phyloP scores from a whole-genome alignment of 371 early-diverging fungal genomes.

The Mortierella sp. region DNA sequence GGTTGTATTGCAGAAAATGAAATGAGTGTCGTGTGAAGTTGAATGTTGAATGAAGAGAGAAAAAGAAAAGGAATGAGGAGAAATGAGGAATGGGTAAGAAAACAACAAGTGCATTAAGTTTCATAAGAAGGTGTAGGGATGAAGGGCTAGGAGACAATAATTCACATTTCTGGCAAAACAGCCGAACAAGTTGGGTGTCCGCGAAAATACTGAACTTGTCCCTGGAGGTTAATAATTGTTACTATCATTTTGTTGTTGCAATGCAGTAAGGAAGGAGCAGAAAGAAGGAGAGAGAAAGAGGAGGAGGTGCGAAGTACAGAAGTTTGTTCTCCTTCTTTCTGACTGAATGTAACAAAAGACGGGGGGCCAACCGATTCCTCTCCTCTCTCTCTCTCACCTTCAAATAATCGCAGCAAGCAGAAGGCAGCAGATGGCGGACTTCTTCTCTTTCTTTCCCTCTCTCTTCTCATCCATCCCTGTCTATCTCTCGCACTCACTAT shows the following conservation, averaged over 20 bases:
- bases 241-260: neutral
- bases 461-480: neutral
- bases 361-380: slow-evolving; percentile 4
- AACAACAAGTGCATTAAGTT: neutral
- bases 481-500: neutral
- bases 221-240: neutral
- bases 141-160: neutral
- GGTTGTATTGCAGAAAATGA: neutral
- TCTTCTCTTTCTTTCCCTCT: neutral
- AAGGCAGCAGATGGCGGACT: neutral
- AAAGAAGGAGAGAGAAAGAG: slow-evolving; percentile 1
- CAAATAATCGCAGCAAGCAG: neutral
- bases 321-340: neutral
- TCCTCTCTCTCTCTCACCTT: slow-evolving; percentile 2
- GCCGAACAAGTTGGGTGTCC: neutral
- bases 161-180: neutral
- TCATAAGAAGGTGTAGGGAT: neutral
- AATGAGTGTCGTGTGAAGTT: neutral
- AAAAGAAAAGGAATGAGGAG: neutral
- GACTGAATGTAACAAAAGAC: neutral
- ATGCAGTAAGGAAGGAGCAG: neutral
- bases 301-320: neutral
- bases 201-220: neutral
- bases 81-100: neutral
- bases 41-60: neutral